Base-by-base conservation (phyloP, 176 grass and related monocot genomes). In the Elaeis guineensis region DNA sequence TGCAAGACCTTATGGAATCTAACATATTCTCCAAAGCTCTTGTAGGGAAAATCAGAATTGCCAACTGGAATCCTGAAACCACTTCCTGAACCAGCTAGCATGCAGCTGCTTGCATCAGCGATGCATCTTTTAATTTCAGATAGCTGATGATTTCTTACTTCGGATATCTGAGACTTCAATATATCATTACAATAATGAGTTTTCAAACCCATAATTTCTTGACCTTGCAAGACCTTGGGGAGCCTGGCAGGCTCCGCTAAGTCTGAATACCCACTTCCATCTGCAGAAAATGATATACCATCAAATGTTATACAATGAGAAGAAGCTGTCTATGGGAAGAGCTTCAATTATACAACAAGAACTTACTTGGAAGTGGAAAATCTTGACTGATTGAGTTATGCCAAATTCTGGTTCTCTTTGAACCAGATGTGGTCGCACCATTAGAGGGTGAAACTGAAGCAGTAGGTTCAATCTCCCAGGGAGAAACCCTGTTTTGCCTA, bases 201-300 rank as follows among this genome's bases (percentile, higher is more conserved):
- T 68, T 67, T 64, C 70, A 82, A 61, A 62, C 65, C 65, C 86
- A 62, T 70, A 65, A 92, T 83, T 98, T 98, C 93, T 98, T 98
- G 93, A 98, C 93, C 87, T 98, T 92, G 93, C 93, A 98, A 98
- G 93, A 97, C 93, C 93, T 81, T 72, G 72, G 74, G 79, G 81
- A 80, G 85, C 57, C 19, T 65, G 78, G 69, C 66, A 48, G 69
- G 62, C 78, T 80, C 78, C 93, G 78, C 66, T 1, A 81, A 69
- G 78, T 76, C 84, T 1, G 67, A 55, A 70, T 23, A 62, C 65
- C 51, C 76, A 83, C 55, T 82, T 76, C 79, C 93, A 85, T 85
- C 93, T 98, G 44, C 69, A 91, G 64, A 65, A 69, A 86, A 5
- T 19, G 17, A 54, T 20, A 19, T 64, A 19, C 75, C 69, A 73